A percentile compares a stretch with the other conserved stretches of the same genome.
Conservation (phyloP, 75 land plant species). For the Pseudotsuga menziesii region DNA sequence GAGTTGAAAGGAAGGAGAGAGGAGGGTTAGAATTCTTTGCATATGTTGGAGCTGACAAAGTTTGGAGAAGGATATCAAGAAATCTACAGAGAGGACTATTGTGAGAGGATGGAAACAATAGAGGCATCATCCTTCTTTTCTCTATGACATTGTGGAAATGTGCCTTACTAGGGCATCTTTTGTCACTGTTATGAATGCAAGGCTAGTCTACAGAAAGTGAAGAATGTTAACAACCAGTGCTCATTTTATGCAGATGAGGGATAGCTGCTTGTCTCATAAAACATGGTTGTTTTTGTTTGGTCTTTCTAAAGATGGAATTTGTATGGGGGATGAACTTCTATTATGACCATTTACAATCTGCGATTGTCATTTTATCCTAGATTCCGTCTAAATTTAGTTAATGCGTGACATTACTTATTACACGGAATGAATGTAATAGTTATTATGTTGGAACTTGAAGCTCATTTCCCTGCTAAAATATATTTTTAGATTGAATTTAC, state of each 20-base stretch:
- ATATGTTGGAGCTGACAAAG: conserved; percentile 32
- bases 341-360: no score
- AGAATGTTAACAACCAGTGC: conserved; percentile 40
- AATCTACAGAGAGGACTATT: conserved; percentile 4
- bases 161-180: conserved; percentile 60
- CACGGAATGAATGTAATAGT: no score
- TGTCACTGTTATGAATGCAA: conserved; percentile 49
- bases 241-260: conserved; percentile 59
- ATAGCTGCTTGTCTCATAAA: conserved; percentile 21
- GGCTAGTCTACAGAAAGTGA: conserved; percentile 79
- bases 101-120: conserved; percentile 7
- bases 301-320: conserved; percentile 43
- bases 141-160: conserved; percentile 79
- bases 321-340: conserved; percentile 16
- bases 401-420: no score
- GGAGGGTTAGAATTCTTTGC: conserved; percentile 44
- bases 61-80: conserved; percentile 41
- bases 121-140: conserved; percentile 26
- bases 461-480: no score
- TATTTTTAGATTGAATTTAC: no score
- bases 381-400: no score
- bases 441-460: no score
- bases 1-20: conserved; percentile 22
- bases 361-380: no score
- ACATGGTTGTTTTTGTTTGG: conserved; percentile 88